These are phyloP conservation scores for Leucaena leucocephala DNA, from an alignment of 306 rosid species.

Conservation along the genomic window DNA sequence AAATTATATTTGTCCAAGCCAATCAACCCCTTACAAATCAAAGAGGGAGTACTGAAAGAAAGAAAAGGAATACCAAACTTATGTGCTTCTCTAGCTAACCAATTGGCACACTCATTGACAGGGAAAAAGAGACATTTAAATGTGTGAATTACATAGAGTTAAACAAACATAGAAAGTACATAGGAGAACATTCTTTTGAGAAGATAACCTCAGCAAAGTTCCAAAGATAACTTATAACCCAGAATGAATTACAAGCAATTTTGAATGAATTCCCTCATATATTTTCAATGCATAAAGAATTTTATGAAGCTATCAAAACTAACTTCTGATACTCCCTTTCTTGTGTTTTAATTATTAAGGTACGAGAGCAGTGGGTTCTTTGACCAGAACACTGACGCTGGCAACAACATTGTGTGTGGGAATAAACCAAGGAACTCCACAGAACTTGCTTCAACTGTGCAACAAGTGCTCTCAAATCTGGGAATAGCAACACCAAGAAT, in stretches of 20 bases:
- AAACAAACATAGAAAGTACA: not conserved
- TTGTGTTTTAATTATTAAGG: not conserved
- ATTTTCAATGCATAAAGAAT: not conserved
- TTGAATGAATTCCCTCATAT: not conserved
- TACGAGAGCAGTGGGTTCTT: constrained; percentile 12
- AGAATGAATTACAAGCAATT: not conserved
- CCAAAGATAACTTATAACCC: not conserved
- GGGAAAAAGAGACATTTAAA: not conserved
- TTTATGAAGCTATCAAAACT: not conserved
- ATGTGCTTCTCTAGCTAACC: not conserved
- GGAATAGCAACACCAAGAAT: constrained; percentile 48
- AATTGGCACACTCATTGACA: not conserved
- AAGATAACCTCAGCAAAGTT: not conserved
- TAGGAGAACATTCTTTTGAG: not conserved
- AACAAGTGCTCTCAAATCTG: constrained; percentile 32
- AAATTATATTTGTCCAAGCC: not conserved
- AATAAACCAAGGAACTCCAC: constrained; percentile 15
- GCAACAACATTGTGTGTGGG: constrained; percentile 1
- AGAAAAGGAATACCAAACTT: not conserved
- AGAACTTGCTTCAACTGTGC: constrained; percentile 19
- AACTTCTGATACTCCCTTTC: not conserved
- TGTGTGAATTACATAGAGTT: not conserved
- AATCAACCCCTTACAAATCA: not conserved
- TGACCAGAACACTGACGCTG: constrained; percentile 4
- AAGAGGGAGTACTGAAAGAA: not conserved